Evolutionary conservation across 2,329 filamentous ascomycete genomes (phyloP), one percentile per base, ranked within the genome.

Genomic region (Fusarium odoratissimum): DNA sequence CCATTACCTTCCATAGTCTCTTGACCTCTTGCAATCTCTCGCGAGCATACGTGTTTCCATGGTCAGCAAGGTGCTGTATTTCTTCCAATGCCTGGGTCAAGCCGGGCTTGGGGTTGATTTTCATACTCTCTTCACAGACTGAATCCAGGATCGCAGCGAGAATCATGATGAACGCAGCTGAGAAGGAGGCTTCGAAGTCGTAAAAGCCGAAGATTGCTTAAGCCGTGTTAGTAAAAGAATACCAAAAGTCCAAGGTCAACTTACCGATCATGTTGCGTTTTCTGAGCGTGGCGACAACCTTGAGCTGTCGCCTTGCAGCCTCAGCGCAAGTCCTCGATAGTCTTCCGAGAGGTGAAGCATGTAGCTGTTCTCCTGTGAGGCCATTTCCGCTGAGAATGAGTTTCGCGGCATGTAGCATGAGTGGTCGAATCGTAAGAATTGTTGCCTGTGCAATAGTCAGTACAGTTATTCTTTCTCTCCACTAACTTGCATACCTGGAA

Each of bases 241-340:
- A 17, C 21, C 4, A 11, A 13, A 19, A 33, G 1, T 1, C 13
- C 0, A 17, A 9, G 0, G 2, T 37, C 2, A 16, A 28, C 59
- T 49, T 59, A 80, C 78, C 73, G 21, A 80, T 73, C 51, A 80
- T 80, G 17, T 79, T 76, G 28, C 76, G 74, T 28, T 76, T 78
- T 25, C 78, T 71, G 4, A 80, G 73, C 2, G 78, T 77, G 17
- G 75, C 76, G 9, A 79, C 74, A 7, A 79, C 78, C 44, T 77
- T 75, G 16, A 79, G 60, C 10, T 78, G 67, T 28, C 78, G 68
- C 9, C 78, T 74, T 12, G 78, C 77, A 28, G 78, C 78, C 70
- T 79, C 78, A 0, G 77, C 76, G 13, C 78, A 79, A 10, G 78
- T 79, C 35, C 73, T 72, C 3, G 77, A 79, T 7, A 79, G 51